These are phyloP conservation scores for Ustilago shanxiensis DNA, from an alignment of 1,284 basidiomycete genomes.

Conservation along the genomic window DNA sequence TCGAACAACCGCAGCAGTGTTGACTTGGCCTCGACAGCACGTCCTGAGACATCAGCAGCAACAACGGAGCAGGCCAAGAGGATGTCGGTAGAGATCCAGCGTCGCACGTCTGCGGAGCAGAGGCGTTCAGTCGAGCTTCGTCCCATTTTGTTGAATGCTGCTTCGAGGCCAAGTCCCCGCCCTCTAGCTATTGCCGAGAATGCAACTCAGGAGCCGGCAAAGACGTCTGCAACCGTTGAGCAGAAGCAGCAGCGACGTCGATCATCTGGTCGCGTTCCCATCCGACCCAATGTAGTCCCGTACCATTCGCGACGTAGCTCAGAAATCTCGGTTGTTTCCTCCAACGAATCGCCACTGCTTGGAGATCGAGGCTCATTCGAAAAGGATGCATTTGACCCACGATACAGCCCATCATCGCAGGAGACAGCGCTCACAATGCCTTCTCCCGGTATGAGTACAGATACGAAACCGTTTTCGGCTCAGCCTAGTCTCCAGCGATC, in stretches of 20 bases:
- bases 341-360: slow-evolving; percentile 18
- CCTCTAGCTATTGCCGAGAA: not conserved
- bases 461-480: slow-evolving; percentile 12
- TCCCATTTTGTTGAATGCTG: slow-evolving; percentile 41
- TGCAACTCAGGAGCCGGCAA: not conserved
- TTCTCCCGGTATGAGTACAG: slow-evolving; percentile 27
- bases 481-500: not conserved
- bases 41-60: not conserved
- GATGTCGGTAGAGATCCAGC: slow-evolving; percentile 20
- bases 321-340: slow-evolving; percentile 32
- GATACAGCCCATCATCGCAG: slow-evolving; percentile 38
- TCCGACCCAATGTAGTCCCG: slow-evolving; percentile 43
- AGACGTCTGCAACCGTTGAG: not conserved
- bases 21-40: slow-evolving; percentile 15
- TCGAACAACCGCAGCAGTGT: slow-evolving; percentile 34
- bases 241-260: slow-evolving; percentile 27
- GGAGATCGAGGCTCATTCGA: slow-evolving; percentile 34
- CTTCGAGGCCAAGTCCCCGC: slow-evolving; percentile 18
- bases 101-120: slow-evolving; percentile 32
- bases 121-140: slow-evolving; percentile 40
- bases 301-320: slow-evolving; percentile 44
- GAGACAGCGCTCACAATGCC: slow-evolving; percentile 43
- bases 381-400: slow-evolving; percentile 18
- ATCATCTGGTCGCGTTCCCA: slow-evolving; percentile 20
- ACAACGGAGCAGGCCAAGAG: slow-evolving; percentile 11